These are phyloP conservation scores for Flaveria floridana DNA, from an alignment of 140 eudicot species.

Conservation along the genomic window DNA sequence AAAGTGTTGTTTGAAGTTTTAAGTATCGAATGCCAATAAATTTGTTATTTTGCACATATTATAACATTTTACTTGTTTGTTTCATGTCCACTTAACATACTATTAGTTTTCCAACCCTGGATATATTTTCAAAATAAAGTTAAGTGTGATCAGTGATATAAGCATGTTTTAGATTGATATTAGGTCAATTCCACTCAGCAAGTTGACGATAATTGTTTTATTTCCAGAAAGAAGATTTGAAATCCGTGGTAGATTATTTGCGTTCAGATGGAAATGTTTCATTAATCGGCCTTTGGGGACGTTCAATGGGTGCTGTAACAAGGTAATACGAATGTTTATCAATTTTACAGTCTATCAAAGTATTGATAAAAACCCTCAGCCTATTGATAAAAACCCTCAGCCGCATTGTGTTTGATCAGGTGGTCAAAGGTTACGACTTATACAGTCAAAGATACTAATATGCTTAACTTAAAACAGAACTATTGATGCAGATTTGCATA, in stretches of 20 bases:
- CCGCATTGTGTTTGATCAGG: background rate
- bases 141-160: background rate
- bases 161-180: conserved; percentile 3
- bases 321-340: conserved; percentile 43
- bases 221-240: conserved; percentile 86
- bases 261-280: conserved; percentile 91
- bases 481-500: background rate
- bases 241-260: conserved; percentile 79
- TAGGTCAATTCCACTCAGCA: background rate
- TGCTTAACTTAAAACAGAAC: background rate
- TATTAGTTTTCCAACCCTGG: background rate
- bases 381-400: background rate
- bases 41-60: background rate
- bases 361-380: background rate
- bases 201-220: conserved; percentile 23
- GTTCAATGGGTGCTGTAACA: conserved; percentile 99
- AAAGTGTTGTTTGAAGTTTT: background rate
- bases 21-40: background rate
- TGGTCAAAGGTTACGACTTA: background rate
- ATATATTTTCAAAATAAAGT: background rate
- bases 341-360: background rate
- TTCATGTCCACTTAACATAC: background rate
- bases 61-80: background rate
- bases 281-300: conserved; percentile 95
- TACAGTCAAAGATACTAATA: background rate